Conservation (phyloP, 2,329 filamentous ascomycete genomes). For the Diplodia intermedia region DNA sequence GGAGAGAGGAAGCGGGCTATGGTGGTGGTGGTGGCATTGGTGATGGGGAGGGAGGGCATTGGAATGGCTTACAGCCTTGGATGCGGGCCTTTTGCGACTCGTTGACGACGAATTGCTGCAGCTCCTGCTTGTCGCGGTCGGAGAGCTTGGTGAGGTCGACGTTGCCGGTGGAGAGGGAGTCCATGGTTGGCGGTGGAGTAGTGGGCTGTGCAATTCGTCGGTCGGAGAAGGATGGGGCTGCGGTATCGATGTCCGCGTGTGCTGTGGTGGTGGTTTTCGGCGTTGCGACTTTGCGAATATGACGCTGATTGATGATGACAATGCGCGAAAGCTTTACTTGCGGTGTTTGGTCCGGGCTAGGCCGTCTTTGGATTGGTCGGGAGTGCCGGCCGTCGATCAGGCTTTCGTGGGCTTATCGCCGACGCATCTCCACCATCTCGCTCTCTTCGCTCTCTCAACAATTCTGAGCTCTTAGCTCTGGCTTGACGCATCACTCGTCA, state of each 20-base stretch:
- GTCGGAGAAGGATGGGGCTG: neutral
- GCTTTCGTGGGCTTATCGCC: neutral
- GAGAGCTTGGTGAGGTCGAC: slow-evolving; percentile 75
- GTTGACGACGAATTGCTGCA: slow-evolving; percentile 83
- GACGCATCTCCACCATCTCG: slow-evolving; percentile 4
- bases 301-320: slow-evolving; percentile 30
- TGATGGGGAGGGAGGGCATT: neutral
- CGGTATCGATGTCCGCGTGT: neutral
- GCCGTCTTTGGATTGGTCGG: neutral
- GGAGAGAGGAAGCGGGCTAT: neutral
- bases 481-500: neutral
- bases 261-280: neutral
- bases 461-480: neutral
- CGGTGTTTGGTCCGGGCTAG: slow-evolving; percentile 2
- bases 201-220: neutral
- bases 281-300: slow-evolving; percentile 9
- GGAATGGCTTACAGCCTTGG: slow-evolving; percentile 50
- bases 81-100: slow-evolving; percentile 86
- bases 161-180: slow-evolving; percentile 20
- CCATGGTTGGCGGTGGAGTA: neutral
- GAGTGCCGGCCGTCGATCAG: neutral
- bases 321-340: slow-evolving; percentile 29
- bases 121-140: slow-evolving; percentile 82
- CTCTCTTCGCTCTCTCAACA: neutral
- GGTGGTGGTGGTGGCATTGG: neutral